phyloP scores from a whole-genome alignment of 495 filamentous ascomycete species.

The Hyaloscypha finlandica region DNA sequence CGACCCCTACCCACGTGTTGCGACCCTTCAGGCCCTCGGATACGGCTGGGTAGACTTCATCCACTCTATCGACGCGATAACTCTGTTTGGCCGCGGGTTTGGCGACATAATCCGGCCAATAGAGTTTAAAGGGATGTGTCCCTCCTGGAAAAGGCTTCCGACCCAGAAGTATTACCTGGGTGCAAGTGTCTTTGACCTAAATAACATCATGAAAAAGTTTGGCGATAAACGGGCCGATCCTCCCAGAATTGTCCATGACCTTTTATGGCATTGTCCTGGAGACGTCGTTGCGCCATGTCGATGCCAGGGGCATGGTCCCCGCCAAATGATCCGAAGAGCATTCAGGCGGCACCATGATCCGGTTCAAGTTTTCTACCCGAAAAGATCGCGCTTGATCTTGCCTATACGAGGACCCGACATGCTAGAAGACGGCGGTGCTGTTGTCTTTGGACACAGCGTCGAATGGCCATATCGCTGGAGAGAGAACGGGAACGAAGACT shows the following conservation, averaged over 20 bases:
- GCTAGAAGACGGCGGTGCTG: not conserved
- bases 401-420: not conserved
- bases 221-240: slow-evolving; percentile 13
- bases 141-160: slow-evolving; percentile 31
- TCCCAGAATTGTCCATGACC: not conserved
- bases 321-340: not conserved
- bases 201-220: slow-evolving; percentile 28
- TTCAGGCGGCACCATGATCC: not conserved
- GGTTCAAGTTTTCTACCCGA: slow-evolving; percentile 2
- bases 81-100: slow-evolving; percentile 42
- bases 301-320: not conserved
- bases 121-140: not conserved
- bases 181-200: slow-evolving; percentile 28
- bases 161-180: slow-evolving; percentile 35
- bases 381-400: not conserved
- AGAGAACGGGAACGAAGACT: too few species aligned
- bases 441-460: not conserved
- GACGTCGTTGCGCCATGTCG: not conserved
- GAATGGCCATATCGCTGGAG: too few species aligned
- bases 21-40: not conserved
- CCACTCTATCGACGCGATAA: slow-evolving; percentile 28
- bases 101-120: slow-evolving; percentile 36
- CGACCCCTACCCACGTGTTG: slow-evolving; percentile 23
- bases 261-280: slow-evolving; percentile 1
- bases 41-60: not conserved